Percentiles rank a stretch among this genome's conserved stretches.
phyloP scores from a whole-genome alignment of 2,329 filamentous ascomycete genomes.

The Fusarium falciforme region DNA sequence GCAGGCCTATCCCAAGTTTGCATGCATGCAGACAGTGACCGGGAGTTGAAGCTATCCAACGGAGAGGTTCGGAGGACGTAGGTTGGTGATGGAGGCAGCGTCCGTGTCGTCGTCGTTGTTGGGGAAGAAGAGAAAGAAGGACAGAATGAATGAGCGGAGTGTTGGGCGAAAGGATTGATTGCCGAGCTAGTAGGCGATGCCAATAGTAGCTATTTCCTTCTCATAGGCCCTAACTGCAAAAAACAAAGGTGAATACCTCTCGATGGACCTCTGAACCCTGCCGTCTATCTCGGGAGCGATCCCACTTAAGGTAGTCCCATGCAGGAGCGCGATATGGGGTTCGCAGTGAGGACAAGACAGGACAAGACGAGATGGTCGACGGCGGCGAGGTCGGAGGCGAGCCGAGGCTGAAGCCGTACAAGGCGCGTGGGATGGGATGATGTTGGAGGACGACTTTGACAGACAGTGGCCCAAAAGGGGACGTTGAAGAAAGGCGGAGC shows the following conservation, averaged over 20 bases:
- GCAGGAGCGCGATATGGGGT: constrained; percentile 32
- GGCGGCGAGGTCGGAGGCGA: constrained; percentile 8
- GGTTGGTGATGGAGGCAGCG: neutral
- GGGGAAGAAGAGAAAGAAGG: neutral
- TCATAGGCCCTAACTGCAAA: constrained; percentile 18
- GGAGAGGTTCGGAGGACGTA: neutral
- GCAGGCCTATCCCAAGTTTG: constrained; percentile 2
- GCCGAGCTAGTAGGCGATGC: constrained; percentile 12
- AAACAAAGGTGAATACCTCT: constrained; percentile 21
- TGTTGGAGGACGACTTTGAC: constrained; percentile 13
- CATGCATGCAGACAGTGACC: neutral
- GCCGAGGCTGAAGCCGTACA: neutral
- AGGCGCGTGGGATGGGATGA: constrained; percentile 22
- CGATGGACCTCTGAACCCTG: constrained; percentile 33
- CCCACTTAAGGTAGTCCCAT: constrained; percentile 41
- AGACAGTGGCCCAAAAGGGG: constrained; percentile 19
- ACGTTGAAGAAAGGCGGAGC: constrained; percentile 9
- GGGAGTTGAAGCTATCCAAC: neutral
- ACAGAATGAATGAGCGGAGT: constrained; percentile 7
- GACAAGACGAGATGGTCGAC: neutral
- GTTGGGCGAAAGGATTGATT: constrained; percentile 9
- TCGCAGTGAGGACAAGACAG: neutral
- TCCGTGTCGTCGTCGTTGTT: constrained; percentile 9
- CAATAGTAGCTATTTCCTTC: constrained; percentile 23
- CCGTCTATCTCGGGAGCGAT: constrained; percentile 39